A percentile compares a stretch with the other conserved stretches of the same genome.
phyloP scores from a whole-genome alignment of 257 asterid species.

The Asclepias syriaca region DNA sequence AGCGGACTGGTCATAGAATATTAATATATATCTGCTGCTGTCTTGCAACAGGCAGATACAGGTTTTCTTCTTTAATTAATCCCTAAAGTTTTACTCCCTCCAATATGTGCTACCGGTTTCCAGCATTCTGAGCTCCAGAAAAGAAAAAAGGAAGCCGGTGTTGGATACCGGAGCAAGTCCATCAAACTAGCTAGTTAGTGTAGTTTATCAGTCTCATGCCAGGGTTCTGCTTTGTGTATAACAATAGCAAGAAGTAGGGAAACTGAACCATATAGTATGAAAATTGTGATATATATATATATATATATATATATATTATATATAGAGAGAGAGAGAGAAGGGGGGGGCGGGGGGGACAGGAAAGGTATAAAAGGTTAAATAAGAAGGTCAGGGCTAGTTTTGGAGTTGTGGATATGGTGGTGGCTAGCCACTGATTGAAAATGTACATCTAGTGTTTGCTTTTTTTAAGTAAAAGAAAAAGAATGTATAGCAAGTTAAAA shows the following conservation, averaged over 20 bases:
- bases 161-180: background rate
- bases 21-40: background rate
- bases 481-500: background rate
- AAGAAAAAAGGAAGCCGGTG: background rate
- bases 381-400: background rate
- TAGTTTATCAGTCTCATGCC: background rate
- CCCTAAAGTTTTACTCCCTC: too few relatives aligned
- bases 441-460: background rate
- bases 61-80: background rate
- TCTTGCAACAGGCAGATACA: background rate
- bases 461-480: background rate
- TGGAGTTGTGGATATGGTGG: background rate
- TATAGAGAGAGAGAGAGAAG: too few relatives aligned
- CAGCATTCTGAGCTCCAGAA: slow-evolving; percentile 3
- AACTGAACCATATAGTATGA: background rate
- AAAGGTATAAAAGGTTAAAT: background rate
- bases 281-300: background rate
- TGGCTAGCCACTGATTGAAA: background rate
- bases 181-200: too few relatives aligned
- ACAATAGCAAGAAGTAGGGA: background rate
- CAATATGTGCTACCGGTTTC: background rate
- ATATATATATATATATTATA: too few relatives aligned
- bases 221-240: background rate
- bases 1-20: slow-evolving; percentile 3
- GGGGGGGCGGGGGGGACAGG: too few relatives aligned